phyloP scores from a whole-genome alignment of 768 basidiomycete genomes.

The Imleria badia region DNA sequence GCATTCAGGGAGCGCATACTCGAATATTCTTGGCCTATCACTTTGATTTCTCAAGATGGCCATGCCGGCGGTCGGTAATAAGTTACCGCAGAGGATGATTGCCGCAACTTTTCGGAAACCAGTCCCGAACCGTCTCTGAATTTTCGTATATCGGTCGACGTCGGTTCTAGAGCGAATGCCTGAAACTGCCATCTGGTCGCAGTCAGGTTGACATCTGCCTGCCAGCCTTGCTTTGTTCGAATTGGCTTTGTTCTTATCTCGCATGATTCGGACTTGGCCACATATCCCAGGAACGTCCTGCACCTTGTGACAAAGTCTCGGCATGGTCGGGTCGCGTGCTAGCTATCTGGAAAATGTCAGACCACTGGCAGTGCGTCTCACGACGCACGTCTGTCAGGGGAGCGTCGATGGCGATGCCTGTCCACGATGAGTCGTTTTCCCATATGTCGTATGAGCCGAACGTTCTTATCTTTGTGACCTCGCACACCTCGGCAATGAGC shows the following conservation, averaged over 20 bases:
- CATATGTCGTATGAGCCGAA: neutral
- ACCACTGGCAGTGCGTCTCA: neutral
- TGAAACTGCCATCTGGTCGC: neutral
- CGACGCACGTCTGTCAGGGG: too few species aligned
- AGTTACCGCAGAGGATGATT: too few species aligned
- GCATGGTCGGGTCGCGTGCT: too few species aligned
- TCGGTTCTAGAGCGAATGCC: neutral
- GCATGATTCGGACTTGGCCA: neutral
- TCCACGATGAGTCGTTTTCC: constrained; percentile 1
- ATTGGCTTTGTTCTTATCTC: constrained; percentile 1
- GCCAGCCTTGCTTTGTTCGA: neutral
- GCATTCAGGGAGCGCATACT: neutral
- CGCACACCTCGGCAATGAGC: neutral
- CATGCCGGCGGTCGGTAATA: too few species aligned
- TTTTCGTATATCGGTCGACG: too few species aligned
- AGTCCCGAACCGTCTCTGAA: neutral
- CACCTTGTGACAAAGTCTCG: too few species aligned
- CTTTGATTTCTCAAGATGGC: too few species aligned
- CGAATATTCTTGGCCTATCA: neutral
- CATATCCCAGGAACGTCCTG: neutral
- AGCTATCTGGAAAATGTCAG: neutral
- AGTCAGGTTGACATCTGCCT: too few species aligned
- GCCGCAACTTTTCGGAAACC: too few species aligned
- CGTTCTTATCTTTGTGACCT: constrained; percentile 5
- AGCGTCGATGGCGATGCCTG: too few species aligned